phyloP scores from a whole-genome alignment of 805 yeast species.

The Myxozyma nipponensis region DNA sequence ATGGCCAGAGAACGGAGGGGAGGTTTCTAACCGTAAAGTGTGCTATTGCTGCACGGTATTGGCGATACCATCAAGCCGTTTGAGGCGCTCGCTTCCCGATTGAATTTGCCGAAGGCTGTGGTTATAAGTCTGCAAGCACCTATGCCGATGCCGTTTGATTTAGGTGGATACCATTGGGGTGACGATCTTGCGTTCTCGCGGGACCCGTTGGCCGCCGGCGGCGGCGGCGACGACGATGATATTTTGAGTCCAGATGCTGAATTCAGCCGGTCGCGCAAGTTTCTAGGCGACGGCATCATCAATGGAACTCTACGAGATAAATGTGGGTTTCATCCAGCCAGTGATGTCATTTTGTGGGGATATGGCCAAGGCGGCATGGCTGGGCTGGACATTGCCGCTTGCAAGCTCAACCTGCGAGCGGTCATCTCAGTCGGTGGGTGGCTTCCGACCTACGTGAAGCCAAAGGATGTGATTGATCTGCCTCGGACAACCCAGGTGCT shows the following conservation, averaged over 20 bases:
- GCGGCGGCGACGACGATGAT: constrained; percentile 10
- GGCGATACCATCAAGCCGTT: constrained; percentile 23
- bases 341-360: constrained; percentile 25
- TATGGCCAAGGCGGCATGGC: constrained; percentile 29
- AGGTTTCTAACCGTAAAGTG: constrained; percentile 1
- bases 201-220: constrained; percentile 8
- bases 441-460: constrained; percentile 14
- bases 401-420: constrained; percentile 14
- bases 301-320: constrained; percentile 12
- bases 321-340: constrained; percentile 20
- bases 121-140: constrained; percentile 26
- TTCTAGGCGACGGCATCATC: background rate
- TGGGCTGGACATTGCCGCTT: constrained; percentile 22
- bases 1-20: background rate
- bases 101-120: constrained; percentile 17
- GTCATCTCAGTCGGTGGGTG: constrained; percentile 28
- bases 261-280: constrained; percentile 4
- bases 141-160: constrained; percentile 26
- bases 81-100: constrained; percentile 18
- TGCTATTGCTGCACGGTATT: constrained; percentile 25
- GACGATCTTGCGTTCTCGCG: constrained; percentile 24
- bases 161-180: constrained; percentile 29
- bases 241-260: constrained; percentile 28
- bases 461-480: constrained; percentile 21
- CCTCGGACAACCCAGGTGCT: constrained; percentile 21